A percentile compares a stretch with the other conserved stretches of the same genome.
These are phyloP conservation scores for Asparagopsis taxiformis DNA, from an alignment of 31 red algal species.

Conservation along the genomic window DNA sequence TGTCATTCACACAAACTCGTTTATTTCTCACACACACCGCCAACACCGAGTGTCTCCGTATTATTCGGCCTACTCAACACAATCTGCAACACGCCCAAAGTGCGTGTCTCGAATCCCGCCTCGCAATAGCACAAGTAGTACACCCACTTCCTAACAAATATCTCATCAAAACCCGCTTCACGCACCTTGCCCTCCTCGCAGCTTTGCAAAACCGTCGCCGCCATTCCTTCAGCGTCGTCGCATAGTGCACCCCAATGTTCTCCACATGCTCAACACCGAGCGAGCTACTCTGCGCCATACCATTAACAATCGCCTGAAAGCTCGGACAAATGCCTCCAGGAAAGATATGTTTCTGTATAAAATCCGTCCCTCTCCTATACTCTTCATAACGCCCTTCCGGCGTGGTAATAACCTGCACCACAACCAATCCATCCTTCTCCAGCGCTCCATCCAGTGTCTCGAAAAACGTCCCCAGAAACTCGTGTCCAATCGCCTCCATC, in stretches of 20 bases:
- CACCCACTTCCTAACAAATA: slow-evolving; percentile 87
- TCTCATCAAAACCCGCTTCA: slow-evolving; percentile 69
- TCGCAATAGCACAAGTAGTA: slow-evolving; percentile 98
- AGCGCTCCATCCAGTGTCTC: slow-evolving; percentile 32
- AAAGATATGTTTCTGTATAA: slow-evolving; percentile 97
- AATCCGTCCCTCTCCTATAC: slow-evolving; percentile 71
- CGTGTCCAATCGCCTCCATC: slow-evolving; percentile 97
- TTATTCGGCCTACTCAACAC: slow-evolving; percentile 68
- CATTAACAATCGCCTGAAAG: slow-evolving; percentile 68
- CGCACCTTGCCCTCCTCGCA: slow-evolving; percentile 43
- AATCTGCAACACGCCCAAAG: slow-evolving; percentile 74
- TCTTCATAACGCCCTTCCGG: slow-evolving; percentile 89
- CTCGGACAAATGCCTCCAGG: slow-evolving; percentile 90
- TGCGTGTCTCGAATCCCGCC: slow-evolving; percentile 93
- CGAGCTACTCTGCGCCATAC: slow-evolving; percentile 12
- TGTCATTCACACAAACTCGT: background rate
- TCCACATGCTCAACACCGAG: slow-evolving; percentile 74
- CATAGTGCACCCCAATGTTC: slow-evolving; percentile 92
- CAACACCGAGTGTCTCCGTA: slow-evolving; percentile 30
- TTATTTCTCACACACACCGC: background rate
- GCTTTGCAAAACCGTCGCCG: slow-evolving; percentile 53
- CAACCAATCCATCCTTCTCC: slow-evolving; percentile 46
- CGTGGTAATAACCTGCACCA: slow-evolving; percentile 91
- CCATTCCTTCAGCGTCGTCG: slow-evolving; percentile 88
- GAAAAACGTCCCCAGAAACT: slow-evolving; percentile 85